phyloP scores from a whole-genome alignment of 306 rosid genomes.

The Prunus armeniaca region DNA sequence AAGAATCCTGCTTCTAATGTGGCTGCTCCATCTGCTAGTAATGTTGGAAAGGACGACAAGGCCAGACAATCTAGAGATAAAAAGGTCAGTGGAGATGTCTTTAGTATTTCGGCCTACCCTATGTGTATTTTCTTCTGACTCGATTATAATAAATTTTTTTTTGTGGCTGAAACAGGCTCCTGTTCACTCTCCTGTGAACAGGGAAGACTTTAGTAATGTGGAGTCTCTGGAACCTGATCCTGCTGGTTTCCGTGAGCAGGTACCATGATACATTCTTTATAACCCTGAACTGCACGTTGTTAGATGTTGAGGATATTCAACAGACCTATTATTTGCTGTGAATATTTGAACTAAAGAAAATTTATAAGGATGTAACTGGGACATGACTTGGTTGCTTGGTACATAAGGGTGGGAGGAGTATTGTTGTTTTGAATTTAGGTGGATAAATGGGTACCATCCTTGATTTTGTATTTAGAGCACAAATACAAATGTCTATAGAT shows the following conservation, averaged over 20 bases:
- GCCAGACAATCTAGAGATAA: conserved; percentile 67
- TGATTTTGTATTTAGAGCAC: background rate
- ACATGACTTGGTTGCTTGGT: background rate
- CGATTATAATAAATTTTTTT: background rate
- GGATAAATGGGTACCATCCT: background rate
- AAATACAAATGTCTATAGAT: background rate
- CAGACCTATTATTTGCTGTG: background rate
- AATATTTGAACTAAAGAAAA: background rate
- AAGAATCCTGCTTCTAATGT: conserved; percentile 67
- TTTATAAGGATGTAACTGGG: background rate
- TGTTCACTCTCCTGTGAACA: conserved; percentile 41
- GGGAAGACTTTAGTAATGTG: conserved; percentile 56
- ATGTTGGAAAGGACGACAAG: conserved; percentile 86
- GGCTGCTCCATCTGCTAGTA: conserved; percentile 45
- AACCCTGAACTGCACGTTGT: background rate
- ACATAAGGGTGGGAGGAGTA: background rate
- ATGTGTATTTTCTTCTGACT: background rate
- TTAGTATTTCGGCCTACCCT: conserved; percentile 1
- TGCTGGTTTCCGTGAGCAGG: conserved; percentile 92
- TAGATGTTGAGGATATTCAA: background rate
- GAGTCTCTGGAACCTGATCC: conserved; percentile 83
- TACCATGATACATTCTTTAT: conserved; percentile 20
- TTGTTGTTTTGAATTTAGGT: background rate
- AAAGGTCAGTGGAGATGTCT: conserved; percentile 52
- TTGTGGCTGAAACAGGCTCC: conserved; percentile 46